Conservation (phyloP, 495 filamentous ascomycete genomes). For the Articulospora tetracladia region DNA sequence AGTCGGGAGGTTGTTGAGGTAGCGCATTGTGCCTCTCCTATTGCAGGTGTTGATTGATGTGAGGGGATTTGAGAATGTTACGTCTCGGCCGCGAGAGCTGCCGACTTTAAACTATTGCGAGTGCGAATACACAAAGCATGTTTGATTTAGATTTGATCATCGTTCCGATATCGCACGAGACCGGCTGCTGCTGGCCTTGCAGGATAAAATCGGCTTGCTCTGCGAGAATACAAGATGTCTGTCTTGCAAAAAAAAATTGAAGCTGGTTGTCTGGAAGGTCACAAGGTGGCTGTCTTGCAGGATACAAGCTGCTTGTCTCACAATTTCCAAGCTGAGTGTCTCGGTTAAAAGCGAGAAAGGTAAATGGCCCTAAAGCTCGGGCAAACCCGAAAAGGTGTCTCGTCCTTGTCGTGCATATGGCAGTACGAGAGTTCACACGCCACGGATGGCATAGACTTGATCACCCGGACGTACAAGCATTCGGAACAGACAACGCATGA, state of each 20-base stretch:
- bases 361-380: not conserved
- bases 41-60: not conserved
- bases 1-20: not conserved
- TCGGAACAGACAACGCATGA: not conserved
- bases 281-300: not conserved
- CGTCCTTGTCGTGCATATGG: not conserved
- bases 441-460: conserved; percentile 2
- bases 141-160: not conserved
- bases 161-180: not conserved
- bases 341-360: not conserved
- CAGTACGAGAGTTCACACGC: not conserved
- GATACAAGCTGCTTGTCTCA: not conserved
- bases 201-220: not conserved
- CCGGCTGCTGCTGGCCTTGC: not conserved
- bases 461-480: conserved; percentile 4
- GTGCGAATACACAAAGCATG: not conserved
- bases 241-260: not conserved
- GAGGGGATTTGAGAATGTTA: not conserved
- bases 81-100: not conserved
- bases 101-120: not conserved
- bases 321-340: not conserved
- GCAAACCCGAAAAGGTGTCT: not conserved
- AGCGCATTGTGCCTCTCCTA: not conserved
- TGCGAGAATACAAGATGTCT: not conserved
- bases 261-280: not conserved